Conservation (phyloP, 2,329 filamentous ascomycete species). For the Verticillium tricorpus region DNA sequence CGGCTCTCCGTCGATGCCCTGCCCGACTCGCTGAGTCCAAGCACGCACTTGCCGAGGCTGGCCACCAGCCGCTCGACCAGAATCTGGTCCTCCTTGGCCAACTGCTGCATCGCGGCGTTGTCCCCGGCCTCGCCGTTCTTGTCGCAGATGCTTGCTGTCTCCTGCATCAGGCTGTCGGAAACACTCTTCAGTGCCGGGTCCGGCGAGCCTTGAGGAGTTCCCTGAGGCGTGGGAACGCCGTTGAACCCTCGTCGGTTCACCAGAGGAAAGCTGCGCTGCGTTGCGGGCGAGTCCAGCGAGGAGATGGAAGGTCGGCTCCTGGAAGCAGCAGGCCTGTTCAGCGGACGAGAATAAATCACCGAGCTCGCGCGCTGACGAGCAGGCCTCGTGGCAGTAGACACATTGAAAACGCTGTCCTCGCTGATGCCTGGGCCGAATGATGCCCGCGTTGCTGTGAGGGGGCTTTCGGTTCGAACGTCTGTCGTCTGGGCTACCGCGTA, state of each 20-base stretch:
- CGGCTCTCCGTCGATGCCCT: constrained; percentile 53
- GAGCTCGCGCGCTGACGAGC: constrained; percentile 21
- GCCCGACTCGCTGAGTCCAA: constrained; percentile 52
- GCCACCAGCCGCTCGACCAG: constrained; percentile 57
- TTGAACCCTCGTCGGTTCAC: constrained; percentile 46
- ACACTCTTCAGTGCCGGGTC: constrained; percentile 44
- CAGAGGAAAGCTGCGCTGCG: constrained; percentile 58
- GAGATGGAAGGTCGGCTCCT: constrained; percentile 53
- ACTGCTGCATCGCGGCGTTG: constrained; percentile 35
- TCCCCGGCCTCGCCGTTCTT: constrained; percentile 26
- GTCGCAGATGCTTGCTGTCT: constrained; percentile 38
- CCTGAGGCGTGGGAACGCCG: constrained; percentile 37
- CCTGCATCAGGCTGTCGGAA: constrained; percentile 43
- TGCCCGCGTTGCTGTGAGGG: constrained; percentile 9
- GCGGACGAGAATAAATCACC: constrained; percentile 34
- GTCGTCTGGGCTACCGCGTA: constrained; percentile 1
- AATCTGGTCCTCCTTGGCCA: constrained; percentile 53
- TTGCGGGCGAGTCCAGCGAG: constrained; percentile 54
- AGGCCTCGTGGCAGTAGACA: constrained; percentile 10
- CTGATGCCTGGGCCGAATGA: constrained; percentile 19
- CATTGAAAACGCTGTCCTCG: constrained; percentile 14
- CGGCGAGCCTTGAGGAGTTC: constrained; percentile 32
- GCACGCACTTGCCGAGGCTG: constrained; percentile 55
- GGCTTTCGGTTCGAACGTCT: constrained; percentile 10
- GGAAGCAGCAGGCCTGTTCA: constrained; percentile 32